Conservation (phyloP, 495 filamentous ascomycete genomes). For the Cladorrhinum samala region DNA sequence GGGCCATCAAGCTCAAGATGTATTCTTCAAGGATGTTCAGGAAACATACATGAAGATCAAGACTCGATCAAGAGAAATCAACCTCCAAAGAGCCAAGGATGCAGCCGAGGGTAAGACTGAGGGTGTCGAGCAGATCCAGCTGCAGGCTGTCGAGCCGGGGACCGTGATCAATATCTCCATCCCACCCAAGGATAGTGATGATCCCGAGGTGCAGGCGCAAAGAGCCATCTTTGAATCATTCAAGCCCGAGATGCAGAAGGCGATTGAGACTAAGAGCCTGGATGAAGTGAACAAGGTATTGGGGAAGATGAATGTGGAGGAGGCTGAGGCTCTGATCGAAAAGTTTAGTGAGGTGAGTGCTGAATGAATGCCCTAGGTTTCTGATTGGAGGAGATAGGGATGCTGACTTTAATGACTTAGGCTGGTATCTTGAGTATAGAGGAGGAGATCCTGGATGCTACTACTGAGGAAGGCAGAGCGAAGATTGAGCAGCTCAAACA, state of each 20-base stretch:
- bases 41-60: constrained; percentile 78
- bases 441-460: constrained; percentile 89
- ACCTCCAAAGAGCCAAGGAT: constrained; percentile 56
- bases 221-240: constrained; percentile 79
- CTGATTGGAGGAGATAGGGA: not conserved
- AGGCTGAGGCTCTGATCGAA: constrained; percentile 86
- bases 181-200: constrained; percentile 57
- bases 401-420: constrained; percentile 24
- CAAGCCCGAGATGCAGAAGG: constrained; percentile 69
- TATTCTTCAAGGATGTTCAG: constrained; percentile 90
- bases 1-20: constrained; percentile 82
- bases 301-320: constrained; percentile 87
- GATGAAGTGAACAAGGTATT: constrained; percentile 92
- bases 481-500: constrained; percentile 74
- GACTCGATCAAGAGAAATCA: constrained; percentile 69
- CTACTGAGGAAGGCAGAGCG: constrained; percentile 81
- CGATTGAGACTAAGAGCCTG: constrained; percentile 75
- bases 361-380: not conserved
- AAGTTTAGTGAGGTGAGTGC: constrained; percentile 68
- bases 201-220: constrained; percentile 57
- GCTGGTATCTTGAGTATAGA: constrained; percentile 90
- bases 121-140: constrained; percentile 93
- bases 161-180: constrained; percentile 88
- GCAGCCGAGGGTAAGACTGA: constrained; percentile 50
- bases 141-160: constrained; percentile 91